Base-by-base conservation (phyloP, 106 monocot genomes). In the Dendrobium nobile region DNA sequence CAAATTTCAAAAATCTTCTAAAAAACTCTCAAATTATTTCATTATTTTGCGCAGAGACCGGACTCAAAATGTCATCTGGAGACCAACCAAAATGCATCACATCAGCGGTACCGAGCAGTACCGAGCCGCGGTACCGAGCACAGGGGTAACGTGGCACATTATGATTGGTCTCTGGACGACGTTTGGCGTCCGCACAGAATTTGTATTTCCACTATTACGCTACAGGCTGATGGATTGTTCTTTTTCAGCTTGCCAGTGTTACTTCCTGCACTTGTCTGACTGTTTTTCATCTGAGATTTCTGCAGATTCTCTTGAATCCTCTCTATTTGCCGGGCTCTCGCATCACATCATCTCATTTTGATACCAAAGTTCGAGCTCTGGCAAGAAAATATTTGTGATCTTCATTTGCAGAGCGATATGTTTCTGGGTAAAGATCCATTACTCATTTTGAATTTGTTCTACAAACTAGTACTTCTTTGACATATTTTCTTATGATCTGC, bases 331-430 rank as follows among this genome's bases (percentile, higher is more conserved):
- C 90, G 40, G 98, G 98, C 11, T 98, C 98, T 17, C 87, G 98
- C 72, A 91, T 95, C 78, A 87, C 88, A 44, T 98, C 98, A 1
- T 87, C 98, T 0, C 92, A 98, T 79, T 98, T 96, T 76, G 76
- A 96, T 75, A 96, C 95, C 68, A 96, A 93, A 84, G 91, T 96
- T 72, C 82, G 93, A 84, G 98, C 92, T 54, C 92, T 98, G 77
- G 98, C 98, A 37, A 95, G 98, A 81, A 95, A 90, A 80, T 98
- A 92, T 81, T 83, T 98, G 54, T 98, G 77, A 77, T 45, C 19
- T 65, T 17, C 0, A 0, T 58, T 17, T 9, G 2, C 5, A 1
- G 9, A 1, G 31, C 45, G 1, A 2, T 40, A 2, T 51, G 77
- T n/a, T 51, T 33, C 11, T 58, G 31, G 19, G 6, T 41, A 3